phyloP scores from a whole-genome alignment of 352 stramenopile genomes.

The Phytophthora syringae region DNA sequence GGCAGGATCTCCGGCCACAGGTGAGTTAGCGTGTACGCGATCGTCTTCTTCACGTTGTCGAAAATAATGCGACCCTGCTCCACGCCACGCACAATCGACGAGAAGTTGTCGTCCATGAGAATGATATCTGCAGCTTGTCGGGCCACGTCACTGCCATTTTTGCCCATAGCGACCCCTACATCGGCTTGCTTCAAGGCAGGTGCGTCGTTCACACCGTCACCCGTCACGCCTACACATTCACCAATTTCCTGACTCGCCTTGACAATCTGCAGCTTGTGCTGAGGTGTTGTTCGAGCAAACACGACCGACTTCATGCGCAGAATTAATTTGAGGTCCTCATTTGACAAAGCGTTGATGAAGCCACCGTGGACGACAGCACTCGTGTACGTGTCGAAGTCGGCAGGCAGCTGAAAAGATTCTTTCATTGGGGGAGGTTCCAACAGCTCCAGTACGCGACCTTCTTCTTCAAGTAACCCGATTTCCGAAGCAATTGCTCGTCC shows the following conservation, averaged over 20 bases:
- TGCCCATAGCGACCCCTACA: constrained; percentile 97
- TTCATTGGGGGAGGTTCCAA: constrained; percentile 2
- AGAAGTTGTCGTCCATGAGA: constrained; percentile 96
- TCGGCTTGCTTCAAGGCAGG: constrained; percentile 83
- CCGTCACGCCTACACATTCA: constrained; percentile 75
- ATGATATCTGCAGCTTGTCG: constrained; percentile 93
- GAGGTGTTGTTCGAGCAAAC: constrained; percentile 92
- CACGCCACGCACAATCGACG: constrained; percentile 89
- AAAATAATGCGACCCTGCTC: constrained; percentile 61
- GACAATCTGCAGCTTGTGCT: no score
- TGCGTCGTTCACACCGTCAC: constrained; percentile 74
- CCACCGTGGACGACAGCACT: constrained; percentile 73
- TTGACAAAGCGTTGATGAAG: constrained; percentile 37
- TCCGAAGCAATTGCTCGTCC: constrained; percentile 84
- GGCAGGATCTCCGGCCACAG: constrained; percentile 83
- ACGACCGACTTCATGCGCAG: constrained; percentile 77
- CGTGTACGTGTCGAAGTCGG: constrained; percentile 37
- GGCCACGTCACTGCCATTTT: constrained; percentile 94
- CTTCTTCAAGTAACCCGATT: constrained; percentile 80
- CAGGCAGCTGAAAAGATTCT: constrained; percentile 11
- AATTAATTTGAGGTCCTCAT: constrained; percentile 42
- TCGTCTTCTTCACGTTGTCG: constrained; percentile 94
- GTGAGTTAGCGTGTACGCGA: no score
- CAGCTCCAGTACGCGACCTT: constrained; percentile 32
- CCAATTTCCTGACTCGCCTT: constrained; percentile 26